Base-by-base conservation (phyloP, 2,329 filamentous ascomycete species). In the Verticillium dahliae region DNA sequence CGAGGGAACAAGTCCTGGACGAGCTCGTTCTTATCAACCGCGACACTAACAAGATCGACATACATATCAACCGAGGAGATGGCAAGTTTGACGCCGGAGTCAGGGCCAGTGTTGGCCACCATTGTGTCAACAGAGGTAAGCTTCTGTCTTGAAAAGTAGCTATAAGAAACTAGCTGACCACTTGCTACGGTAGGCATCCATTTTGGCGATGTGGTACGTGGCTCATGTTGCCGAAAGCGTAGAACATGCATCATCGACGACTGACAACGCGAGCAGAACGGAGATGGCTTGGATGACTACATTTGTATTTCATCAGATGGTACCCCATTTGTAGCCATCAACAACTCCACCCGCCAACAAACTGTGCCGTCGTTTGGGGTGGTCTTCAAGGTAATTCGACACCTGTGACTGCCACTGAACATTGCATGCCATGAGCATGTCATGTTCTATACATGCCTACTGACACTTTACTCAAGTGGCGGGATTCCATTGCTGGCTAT, bases 221-320 rank as follows among this genome's bases (percentile, higher is more conserved):
- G 6, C 18, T 18, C 27, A 31, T 31, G 27, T 31, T 31, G 4
- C 27, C 27, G 5, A 31, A 31, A 5, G 27, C 5, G 27, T 31
- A 31, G 27, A 31, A 31, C 27, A 31, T 31, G 4, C 27, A 4
- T 31, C 18, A 31, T 22, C 15, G 18, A 18, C 11, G n/a, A 18
- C 18, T 54, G 22, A 54, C 50, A 54, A 13, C 1, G 13, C 13
- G 11, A 27, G n/a, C n/a, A 54, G 50, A 58, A 58, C 33, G 56
- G 56, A 4, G 70, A 71, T 37, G 68, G 67, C 7, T 61, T 71
- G 9, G 71, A 71, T 57, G 72, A 73, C 52, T 67, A 73, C 57
- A 65, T 74, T 34, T 75, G 72, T 63, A 65, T 72, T 54, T 59
- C 35, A 18, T 59, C 59, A 2, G 66, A 68, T 1, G 72, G 63